phyloP scores from a whole-genome alignment of 2,329 filamentous ascomycete species.

The Fusarium palustre region DNA sequence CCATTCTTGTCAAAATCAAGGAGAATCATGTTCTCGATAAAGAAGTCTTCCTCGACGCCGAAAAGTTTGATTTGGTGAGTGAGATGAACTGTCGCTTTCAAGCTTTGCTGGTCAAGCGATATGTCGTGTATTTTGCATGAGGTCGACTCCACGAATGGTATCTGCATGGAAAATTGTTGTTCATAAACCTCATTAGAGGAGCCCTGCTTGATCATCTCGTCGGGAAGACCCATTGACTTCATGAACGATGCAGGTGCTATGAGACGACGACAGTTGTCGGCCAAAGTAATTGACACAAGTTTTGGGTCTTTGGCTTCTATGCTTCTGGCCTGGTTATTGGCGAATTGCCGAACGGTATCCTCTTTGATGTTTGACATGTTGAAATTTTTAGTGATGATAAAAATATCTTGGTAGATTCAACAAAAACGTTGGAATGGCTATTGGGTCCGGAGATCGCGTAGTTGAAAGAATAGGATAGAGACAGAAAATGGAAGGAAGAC shows the following conservation, averaged over 20 bases:
- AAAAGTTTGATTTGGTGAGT: background rate
- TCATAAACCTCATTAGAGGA: background rate
- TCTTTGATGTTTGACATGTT: background rate
- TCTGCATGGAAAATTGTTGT: background rate
- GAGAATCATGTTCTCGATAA: background rate
- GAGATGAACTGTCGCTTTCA: background rate
- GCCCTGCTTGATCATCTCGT: background rate
- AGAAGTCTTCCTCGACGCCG: background rate
- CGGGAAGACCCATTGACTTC: background rate
- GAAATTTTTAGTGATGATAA: background rate
- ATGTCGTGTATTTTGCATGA: background rate
- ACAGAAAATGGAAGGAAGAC: background rate
- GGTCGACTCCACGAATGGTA: background rate
- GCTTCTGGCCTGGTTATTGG: background rate
- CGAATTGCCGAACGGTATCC: background rate
- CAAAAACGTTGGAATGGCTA: background rate
- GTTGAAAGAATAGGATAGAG: accelerated
- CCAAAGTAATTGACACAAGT: background rate
- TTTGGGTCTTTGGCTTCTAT: slow-evolving; percentile 1
- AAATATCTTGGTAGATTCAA: background rate
- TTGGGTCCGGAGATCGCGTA: background rate
- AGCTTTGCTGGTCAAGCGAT: background rate
- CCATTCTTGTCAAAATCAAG: background rate
- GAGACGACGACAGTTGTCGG: background rate
- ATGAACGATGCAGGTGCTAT: slow-evolving; percentile 1